Conservation (phyloP, 306 rosid genomes). For the Citrullus amarus region DNA sequence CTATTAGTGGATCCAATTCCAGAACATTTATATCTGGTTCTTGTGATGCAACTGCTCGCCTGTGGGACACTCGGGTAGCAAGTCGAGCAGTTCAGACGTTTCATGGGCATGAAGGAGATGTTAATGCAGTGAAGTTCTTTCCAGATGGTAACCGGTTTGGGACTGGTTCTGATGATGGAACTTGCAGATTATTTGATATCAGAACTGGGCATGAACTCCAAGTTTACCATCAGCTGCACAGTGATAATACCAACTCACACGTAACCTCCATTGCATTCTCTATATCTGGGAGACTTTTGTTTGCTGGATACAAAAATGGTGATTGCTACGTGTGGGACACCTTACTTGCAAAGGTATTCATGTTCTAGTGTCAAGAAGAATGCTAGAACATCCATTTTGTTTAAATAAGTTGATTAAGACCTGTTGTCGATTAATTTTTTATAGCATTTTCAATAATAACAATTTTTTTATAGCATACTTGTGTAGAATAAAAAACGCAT, state of each 20-base stretch:
- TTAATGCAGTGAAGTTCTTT: conserved; percentile 74
- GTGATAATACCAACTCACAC: conserved; percentile 35
- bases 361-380: not conserved
- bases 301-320: conserved; percentile 78
- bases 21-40: conserved; percentile 93
- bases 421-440: not conserved
- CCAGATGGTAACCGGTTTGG: conserved; percentile 98
- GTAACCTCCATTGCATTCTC: conserved; percentile 92
- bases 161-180: conserved; percentile 94
- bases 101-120: conserved; percentile 83
- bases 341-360: conserved; percentile 67
- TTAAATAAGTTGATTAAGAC: not conserved
- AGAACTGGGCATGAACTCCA: conserved; percentile 97
- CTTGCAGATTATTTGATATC: conserved; percentile 83
- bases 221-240: conserved; percentile 54
- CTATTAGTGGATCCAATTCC: conserved; percentile 72
- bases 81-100: conserved; percentile 90
- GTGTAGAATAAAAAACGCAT: not conserved
- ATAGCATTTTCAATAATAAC: no score
- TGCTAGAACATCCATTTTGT: not conserved
- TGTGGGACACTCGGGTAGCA: conserved; percentile 99
- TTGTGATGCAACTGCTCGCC: conserved; percentile 77
- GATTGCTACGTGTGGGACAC: conserved; percentile 95
- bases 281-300: conserved; percentile 87
- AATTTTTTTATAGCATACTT: not conserved